phyloP scores from a whole-genome alignment of 164 flowering plant species.

The Nymphaea thermarum region DNA sequence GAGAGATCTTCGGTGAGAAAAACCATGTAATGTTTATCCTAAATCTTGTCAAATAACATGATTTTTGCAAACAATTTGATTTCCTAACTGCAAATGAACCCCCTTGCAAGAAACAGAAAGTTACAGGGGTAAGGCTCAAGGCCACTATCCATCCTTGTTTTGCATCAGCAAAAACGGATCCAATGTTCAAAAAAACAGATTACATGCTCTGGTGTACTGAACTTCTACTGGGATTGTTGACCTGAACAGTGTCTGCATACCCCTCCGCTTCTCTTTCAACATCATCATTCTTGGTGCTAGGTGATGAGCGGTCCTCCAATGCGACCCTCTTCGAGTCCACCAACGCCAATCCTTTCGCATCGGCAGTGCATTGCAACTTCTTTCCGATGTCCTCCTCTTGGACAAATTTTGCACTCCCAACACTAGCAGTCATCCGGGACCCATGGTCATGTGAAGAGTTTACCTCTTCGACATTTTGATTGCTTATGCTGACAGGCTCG shows the following conservation, averaged over 20 bases:
- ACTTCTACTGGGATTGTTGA: conserved; percentile 18
- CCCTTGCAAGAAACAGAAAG: no score
- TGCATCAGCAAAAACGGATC: no score
- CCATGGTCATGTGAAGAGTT: conserved; percentile 70
- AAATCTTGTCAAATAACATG: no score
- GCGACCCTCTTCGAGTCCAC: background rate
- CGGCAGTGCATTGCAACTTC: conserved; percentile 94
- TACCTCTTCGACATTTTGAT: conserved; percentile 65
- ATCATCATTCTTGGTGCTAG: background rate
- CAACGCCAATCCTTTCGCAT: conserved; percentile 28
- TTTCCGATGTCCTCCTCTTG: conserved; percentile 47
- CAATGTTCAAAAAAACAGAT: no score
- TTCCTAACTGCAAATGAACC: no score
- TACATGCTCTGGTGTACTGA: background rate
- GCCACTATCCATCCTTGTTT: no score
- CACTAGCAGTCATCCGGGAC: conserved; percentile 80
- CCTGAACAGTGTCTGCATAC: conserved; percentile 19
- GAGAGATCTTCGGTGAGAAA: no score
- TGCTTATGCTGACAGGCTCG: conserved; percentile 34
- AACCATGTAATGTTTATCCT: no score
- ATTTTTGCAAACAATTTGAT: conserved; percentile 8
- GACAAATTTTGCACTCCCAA: conserved; percentile 63
- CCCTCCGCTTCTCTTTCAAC: conserved; percentile 16
- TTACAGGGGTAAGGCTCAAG: no score
- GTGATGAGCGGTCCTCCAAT: background rate